phyloP scores from a whole-genome alignment of 2,329 filamentous ascomycete species.

The Beauveria sp. region DNA sequence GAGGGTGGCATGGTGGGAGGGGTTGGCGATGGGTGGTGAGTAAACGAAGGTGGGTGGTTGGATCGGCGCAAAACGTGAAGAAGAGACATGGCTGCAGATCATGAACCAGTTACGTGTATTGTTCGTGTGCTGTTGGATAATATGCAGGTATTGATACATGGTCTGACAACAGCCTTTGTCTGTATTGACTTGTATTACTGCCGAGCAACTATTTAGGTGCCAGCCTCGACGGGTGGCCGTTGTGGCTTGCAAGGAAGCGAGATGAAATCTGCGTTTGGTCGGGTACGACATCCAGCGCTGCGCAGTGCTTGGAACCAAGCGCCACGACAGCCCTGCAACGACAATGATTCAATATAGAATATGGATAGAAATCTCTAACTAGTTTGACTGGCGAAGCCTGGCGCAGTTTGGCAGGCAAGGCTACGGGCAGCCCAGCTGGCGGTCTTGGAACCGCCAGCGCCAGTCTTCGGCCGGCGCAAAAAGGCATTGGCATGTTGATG shows the following conservation, averaged over 20 bases:
- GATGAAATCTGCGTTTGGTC: conserved; percentile 1
- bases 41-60: background rate
- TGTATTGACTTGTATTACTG: no score
- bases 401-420: background rate
- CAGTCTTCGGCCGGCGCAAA: background rate
- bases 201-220: no score
- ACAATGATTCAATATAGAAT: no score
- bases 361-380: no score
- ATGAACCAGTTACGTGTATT: background rate
- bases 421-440: background rate
- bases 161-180: no score
- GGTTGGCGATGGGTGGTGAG: background rate
- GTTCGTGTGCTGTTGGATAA: no score
- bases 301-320: background rate
- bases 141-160: no score
- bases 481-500: no score
- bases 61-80: background rate
- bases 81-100: background rate
- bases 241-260: background rate
- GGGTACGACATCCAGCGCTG: conserved; percentile 4
- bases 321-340: background rate
- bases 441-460: background rate
- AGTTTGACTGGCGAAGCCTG: no score
- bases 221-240: background rate
- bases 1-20: background rate